Conservation (phyloP, 306 rosid species). For the Trichosanthes truncata region DNA sequence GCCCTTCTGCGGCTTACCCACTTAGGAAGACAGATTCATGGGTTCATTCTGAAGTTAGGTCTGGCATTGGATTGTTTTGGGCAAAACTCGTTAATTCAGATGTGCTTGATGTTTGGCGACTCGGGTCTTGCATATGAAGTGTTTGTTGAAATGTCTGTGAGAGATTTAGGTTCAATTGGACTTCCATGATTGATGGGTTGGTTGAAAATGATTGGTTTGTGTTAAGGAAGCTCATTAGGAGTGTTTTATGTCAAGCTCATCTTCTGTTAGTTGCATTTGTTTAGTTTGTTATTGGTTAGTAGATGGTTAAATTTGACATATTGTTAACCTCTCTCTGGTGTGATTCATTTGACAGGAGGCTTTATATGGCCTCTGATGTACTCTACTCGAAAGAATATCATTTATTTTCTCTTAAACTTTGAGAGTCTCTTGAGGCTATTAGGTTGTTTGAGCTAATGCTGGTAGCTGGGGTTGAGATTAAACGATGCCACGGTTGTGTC, state of each 20-base stretch:
- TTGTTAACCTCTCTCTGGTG: not conserved
- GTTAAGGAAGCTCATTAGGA: too few species aligned
- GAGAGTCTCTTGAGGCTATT: constrained; percentile 23
- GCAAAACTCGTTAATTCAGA: constrained; percentile 24
- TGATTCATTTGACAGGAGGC: not conserved
- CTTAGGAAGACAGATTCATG: constrained; percentile 37
- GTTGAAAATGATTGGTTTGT: constrained; percentile 13
- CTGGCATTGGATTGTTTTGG: constrained; percentile 26
- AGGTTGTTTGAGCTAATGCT: constrained; percentile 28
- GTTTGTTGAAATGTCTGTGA: constrained; percentile 37
- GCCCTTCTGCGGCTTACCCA: constrained; percentile 23
- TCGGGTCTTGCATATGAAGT: constrained; percentile 22
- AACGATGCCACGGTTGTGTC: constrained; percentile 32
- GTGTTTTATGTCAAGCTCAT: not conserved
- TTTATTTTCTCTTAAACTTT: not conserved
- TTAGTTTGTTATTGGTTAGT: not conserved
- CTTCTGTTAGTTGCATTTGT: not conserved
- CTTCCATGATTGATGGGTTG: constrained; percentile 33
- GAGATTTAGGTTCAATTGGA: constrained; percentile 51
- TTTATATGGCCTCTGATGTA: not conserved
- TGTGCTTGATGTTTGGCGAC: constrained; percentile 25
- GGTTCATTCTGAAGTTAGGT: constrained; percentile 19
- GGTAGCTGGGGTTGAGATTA: constrained; percentile 22
- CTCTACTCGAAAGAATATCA: too few species aligned
- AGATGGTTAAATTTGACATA: not conserved